phyloP scores from a whole-genome alignment of 73 alveolate genomes.

The Tetrahymena malaccensis region DNA sequence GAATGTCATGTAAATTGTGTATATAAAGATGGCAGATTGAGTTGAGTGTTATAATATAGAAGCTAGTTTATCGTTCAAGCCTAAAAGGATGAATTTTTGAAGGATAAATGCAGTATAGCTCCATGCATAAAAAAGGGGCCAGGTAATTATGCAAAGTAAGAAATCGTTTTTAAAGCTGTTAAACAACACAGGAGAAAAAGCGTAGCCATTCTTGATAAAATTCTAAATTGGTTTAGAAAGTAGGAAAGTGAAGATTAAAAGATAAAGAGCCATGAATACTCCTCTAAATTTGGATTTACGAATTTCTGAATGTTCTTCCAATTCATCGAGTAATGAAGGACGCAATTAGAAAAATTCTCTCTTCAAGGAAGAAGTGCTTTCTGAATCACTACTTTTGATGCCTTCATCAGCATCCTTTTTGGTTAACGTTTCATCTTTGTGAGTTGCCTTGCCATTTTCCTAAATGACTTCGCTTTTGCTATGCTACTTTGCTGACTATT shows the following conservation, averaged over 20 bases:
- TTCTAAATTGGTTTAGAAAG: conserved; percentile 14
- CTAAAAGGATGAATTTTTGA: not conserved
- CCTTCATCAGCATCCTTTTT: not conserved
- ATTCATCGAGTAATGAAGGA: conserved; percentile 21
- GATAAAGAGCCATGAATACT: conserved; percentile 20
- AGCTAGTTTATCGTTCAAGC: not conserved
- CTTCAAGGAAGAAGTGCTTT: not conserved
- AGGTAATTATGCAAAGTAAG: conserved; percentile 14
- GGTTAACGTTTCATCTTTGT: not conserved
- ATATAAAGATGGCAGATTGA: conserved; percentile 17
- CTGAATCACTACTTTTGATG: not conserved
- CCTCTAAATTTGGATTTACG: conserved; percentile 33
- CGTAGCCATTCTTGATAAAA: conserved; percentile 13
- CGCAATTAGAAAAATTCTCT: not conserved
- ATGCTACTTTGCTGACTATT: not conserved
- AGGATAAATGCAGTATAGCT: conserved; percentile 22
- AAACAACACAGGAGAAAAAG: conserved; percentile 9
- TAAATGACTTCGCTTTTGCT: not conserved
- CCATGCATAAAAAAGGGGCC: conserved; percentile 43
- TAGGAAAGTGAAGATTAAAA: conserved; percentile 8
- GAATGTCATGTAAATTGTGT: conserved; percentile 24
- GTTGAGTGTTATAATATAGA: conserved; percentile 1
- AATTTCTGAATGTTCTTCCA: conserved; percentile 27
- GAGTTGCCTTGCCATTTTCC: not conserved
- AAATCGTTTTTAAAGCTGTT: conserved; percentile 14